Evolutionary conservation across 108 stramenopile species (phyloP).

Genomic region (Fragilariopsis cylindrus): DNA sequence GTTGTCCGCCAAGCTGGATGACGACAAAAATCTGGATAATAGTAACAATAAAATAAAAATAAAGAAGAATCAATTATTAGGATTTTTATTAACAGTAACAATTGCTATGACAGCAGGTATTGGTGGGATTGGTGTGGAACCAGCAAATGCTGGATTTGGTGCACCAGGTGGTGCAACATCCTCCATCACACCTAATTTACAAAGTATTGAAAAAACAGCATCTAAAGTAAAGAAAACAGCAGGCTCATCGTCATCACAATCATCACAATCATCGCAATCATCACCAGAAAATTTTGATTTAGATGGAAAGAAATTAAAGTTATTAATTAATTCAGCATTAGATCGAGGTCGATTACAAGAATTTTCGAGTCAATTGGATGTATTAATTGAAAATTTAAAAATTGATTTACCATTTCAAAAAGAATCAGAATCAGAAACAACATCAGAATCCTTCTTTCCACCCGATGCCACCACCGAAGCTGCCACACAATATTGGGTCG

Average conservation of each 20-base stretch:
- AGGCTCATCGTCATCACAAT: not conserved
- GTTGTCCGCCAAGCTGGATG: too few species aligned
- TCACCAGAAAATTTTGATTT: not conserved
- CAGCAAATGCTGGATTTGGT: constrained; percentile 30
- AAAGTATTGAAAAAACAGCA: constrained; percentile 8
- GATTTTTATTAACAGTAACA: not conserved
- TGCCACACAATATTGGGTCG: not conserved
- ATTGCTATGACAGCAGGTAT: not conserved
- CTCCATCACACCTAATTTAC: constrained; percentile 15
- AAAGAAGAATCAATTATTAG: not conserved
- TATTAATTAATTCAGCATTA: constrained; percentile 22
- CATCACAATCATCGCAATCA: too few species aligned
- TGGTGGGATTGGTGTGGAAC: not conserved
- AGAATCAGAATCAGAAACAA: too few species aligned
- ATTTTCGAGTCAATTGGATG: constrained; percentile 24
- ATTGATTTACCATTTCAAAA: too few species aligned
- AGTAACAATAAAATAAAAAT: too few species aligned
- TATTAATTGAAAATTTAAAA: constrained; percentile 9
- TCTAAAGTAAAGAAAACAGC: not conserved
- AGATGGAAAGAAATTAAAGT: constrained; percentile 15
- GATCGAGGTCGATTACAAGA: constrained; percentile 14
- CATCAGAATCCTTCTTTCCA: too few species aligned
- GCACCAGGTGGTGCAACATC: constrained; percentile 29
- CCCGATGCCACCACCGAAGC: not conserved
- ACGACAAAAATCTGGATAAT: too few species aligned